Conservation (phyloP, 2,329 filamentous ascomycete species). For the Xenoacremonium recifei region DNA sequence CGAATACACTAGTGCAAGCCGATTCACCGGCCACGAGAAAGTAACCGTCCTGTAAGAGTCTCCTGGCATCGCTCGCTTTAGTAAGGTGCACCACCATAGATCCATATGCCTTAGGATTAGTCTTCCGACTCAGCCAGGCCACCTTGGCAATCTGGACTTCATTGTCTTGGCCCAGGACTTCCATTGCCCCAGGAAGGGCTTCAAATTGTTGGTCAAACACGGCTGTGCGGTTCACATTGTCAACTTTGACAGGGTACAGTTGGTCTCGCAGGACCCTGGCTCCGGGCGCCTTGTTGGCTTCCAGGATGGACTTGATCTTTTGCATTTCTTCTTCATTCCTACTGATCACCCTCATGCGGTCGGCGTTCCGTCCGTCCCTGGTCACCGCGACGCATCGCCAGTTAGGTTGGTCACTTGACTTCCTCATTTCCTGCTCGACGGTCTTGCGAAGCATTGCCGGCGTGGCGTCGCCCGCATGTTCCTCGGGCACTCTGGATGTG, state of each 20-base stretch:
- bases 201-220: constrained; percentile 18
- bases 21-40: constrained; percentile 7
- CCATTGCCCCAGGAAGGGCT: constrained; percentile 10
- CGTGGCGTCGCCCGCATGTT: constrained; percentile 2
- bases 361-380: constrained; percentile 4
- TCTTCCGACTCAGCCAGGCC: constrained; percentile 21
- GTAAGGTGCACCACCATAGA: constrained; percentile 17
- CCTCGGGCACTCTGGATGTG: constrained; percentile 5
- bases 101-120: constrained; percentile 17
- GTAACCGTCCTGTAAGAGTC: constrained; percentile 6
- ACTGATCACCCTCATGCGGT: constrained; percentile 3
- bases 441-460: constrained; percentile 1
- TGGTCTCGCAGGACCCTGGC: constrained; percentile 20
- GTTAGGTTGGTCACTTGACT: constrained; percentile 2
- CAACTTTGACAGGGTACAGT: constrained; percentile 24
- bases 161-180: constrained; percentile 21
- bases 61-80: constrained; percentile 5
- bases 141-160: constrained; percentile 20
- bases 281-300: constrained; percentile 7
- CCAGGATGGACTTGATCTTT: constrained; percentile 4
- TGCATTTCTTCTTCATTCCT: constrained; percentile 7
- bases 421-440: constrained; percentile 3
- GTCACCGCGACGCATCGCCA: constrained; percentile 3
- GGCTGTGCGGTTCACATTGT: constrained; percentile 19
- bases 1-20: constrained; percentile 4